Percentiles rank a stretch among this genome's conserved stretches.
Conservation (phyloP, 2,329 filamentous ascomycete genomes). For the Knufia petricola region DNA sequence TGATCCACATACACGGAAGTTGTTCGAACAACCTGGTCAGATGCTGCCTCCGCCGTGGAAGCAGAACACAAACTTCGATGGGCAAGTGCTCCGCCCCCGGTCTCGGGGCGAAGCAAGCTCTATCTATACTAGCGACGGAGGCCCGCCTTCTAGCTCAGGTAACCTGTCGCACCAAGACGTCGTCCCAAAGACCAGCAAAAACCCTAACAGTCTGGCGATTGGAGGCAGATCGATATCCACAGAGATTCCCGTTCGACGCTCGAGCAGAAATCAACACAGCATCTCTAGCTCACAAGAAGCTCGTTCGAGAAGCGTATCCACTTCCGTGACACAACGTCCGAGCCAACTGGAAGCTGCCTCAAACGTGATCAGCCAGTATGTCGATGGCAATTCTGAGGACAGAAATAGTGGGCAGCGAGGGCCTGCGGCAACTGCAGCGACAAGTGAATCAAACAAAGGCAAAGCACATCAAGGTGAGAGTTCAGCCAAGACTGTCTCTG, state of each 20-base stretch:
- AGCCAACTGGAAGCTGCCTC: not conserved
- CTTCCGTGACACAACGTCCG: not conserved
- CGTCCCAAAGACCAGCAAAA: slow-evolving; percentile 7
- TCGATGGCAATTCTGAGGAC: not conserved
- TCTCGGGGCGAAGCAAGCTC: slow-evolving; percentile 16
- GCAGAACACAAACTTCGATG: not conserved
- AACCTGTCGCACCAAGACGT: not conserved
- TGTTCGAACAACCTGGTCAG: slow-evolving; percentile 15
- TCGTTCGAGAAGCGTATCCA: not conserved
- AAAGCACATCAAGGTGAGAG: no score
- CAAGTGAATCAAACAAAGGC: no score
- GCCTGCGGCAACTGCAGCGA: no score
- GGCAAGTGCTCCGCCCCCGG: not conserved
- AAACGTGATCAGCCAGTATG: not conserved
- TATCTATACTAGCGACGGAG: slow-evolving; percentile 18
- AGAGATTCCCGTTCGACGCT: not conserved
- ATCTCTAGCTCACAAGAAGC: not conserved
- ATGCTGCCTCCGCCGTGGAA: slow-evolving; percentile 8
- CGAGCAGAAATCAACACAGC: not conserved
- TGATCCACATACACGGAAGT: slow-evolving; percentile 17
- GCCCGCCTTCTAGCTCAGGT: not conserved
- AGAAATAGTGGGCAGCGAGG: no score
- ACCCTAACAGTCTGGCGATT: slow-evolving; percentile 20
- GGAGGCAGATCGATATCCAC: slow-evolving; percentile 16
- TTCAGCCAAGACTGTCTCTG: no score